Conservation (phyloP, 2,329 filamentous ascomycete genomes). For the Neonectria hederae region DNA sequence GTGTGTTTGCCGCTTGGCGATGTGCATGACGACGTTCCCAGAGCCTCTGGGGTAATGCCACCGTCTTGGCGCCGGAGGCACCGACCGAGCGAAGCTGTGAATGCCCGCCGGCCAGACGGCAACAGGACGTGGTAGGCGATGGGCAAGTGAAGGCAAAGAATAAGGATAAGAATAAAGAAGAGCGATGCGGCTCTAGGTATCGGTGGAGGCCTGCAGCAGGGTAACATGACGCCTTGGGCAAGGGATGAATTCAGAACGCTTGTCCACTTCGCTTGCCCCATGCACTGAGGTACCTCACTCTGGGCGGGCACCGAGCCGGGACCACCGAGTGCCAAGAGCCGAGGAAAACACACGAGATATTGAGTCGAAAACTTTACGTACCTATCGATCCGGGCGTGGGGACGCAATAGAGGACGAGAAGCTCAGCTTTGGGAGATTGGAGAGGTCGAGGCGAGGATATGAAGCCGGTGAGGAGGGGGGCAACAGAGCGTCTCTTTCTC, state of each 20-base stretch:
- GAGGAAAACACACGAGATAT: constrained; percentile 32
- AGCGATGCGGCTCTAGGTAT: constrained; percentile 11
- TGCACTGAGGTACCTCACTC: constrained; percentile 44
- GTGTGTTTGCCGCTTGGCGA: constrained; percentile 47
- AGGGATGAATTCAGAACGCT: constrained; percentile 39
- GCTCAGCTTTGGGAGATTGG: constrained; percentile 3
- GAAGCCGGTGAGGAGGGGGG: constrained; percentile 19
- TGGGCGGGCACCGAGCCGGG: constrained; percentile 36
- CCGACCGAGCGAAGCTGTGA: neutral
- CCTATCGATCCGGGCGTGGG: constrained; percentile 30
- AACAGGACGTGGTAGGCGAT: neutral
- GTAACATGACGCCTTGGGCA: constrained; percentile 18
- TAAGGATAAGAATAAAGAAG: neutral
- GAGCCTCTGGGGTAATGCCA: constrained; percentile 25
- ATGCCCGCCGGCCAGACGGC: neutral
- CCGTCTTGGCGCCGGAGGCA: constrained; percentile 18
- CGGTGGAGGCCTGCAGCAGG: neutral
- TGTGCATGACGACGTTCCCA: constrained; percentile 41
- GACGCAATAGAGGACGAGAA: neutral
- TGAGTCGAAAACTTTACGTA: constrained; percentile 41
- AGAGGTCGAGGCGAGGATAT: constrained; percentile 2
- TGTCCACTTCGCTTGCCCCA: constrained; percentile 45
- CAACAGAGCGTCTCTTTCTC: constrained; percentile 20
- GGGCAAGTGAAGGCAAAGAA: neutral
- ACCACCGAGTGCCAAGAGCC: constrained; percentile 38